These are phyloP conservation scores for Cryptococcus deneoformans DNA, from an alignment of 1,284 basidiomycete genomes.

Conservation along the genomic window DNA sequence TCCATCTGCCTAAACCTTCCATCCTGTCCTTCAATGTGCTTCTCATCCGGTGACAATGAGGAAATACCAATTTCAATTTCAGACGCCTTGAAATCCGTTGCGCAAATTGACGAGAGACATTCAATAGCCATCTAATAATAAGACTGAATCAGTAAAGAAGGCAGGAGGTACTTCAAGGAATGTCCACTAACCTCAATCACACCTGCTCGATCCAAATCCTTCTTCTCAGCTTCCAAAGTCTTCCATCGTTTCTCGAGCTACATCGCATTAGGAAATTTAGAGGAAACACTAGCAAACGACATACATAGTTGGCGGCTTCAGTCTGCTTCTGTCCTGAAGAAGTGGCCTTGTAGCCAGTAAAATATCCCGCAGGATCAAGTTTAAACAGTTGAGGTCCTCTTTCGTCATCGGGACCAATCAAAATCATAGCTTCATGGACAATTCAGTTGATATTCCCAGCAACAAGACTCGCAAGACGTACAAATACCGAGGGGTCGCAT, in stretches of 20 bases:
- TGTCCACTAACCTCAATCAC: slow-evolving; percentile 66
- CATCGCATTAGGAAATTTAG: slow-evolving; percentile 5
- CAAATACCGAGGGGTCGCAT: slow-evolving; percentile 98
- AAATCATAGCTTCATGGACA: slow-evolving; percentile 73
- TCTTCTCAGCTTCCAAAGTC: slow-evolving; percentile 69
- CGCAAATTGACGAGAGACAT: slow-evolving; percentile 85
- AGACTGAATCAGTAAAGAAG: not conserved
- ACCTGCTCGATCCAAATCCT: slow-evolving; percentile 67
- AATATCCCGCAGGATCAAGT: slow-evolving; percentile 98
- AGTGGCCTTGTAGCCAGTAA: slow-evolving; percentile 96
- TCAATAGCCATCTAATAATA: slow-evolving; percentile 80
- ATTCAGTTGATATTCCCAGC: not conserved
- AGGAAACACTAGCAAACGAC: slow-evolving; percentile 8
- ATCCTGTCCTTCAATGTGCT: slow-evolving; percentile 40
- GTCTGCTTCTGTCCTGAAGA: slow-evolving; percentile 97
- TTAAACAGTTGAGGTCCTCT: slow-evolving; percentile 93
- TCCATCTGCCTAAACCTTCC: slow-evolving; percentile 73
- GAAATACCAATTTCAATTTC: slow-evolving; percentile 57
- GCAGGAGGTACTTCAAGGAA: not conserved
- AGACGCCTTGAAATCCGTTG: slow-evolving; percentile 83
- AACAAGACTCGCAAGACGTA: slow-evolving; percentile 38
- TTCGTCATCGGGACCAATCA: slow-evolving; percentile 91
- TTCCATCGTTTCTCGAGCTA: slow-evolving; percentile 98
- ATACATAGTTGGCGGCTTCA: slow-evolving; percentile 89
- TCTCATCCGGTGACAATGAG: slow-evolving; percentile 42